Evolutionary conservation across 495 filamentous ascomycete genomes (phyloP).

Genomic region (Xylaria bambusicola): DNA sequence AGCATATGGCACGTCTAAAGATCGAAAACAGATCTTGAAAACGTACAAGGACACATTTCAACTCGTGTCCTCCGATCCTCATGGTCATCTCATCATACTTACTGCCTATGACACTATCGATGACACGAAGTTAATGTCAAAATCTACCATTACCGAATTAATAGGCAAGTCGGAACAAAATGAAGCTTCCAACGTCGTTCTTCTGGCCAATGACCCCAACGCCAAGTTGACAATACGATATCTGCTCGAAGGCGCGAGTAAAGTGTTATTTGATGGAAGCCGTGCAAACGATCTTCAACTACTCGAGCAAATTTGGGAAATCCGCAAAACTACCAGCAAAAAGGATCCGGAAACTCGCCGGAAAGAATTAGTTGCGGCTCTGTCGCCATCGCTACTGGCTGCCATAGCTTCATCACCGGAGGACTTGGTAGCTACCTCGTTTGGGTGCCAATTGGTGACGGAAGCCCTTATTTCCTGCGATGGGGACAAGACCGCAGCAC

Average conservation of each 20-base stretch:
- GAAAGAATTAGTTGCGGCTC: slow-evolving; percentile 69
- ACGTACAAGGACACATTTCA: slow-evolving; percentile 84
- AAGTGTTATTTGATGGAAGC: slow-evolving; percentile 64
- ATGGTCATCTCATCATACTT: slow-evolving; percentile 80
- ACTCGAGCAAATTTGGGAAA: slow-evolving; percentile 71
- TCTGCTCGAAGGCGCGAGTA: slow-evolving; percentile 71
- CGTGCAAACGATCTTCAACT: slow-evolving; percentile 63
- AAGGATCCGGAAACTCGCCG: slow-evolving; percentile 78
- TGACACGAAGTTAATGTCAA: slow-evolving; percentile 85
- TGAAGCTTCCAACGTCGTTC: slow-evolving; percentile 63
- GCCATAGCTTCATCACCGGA: slow-evolving; percentile 68
- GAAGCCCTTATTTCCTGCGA: slow-evolving; percentile 78
- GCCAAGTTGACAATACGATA: slow-evolving; percentile 82
- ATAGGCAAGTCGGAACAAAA: slow-evolving; percentile 64
- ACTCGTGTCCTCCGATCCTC: slow-evolving; percentile 72
- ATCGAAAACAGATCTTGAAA: slow-evolving; percentile 84
- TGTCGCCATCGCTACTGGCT: slow-evolving; percentile 68
- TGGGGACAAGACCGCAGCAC: slow-evolving; percentile 69
- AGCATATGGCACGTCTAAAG: slow-evolving; percentile 85
- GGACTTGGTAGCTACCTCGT: slow-evolving; percentile 68
- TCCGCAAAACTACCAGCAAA: slow-evolving; percentile 81
- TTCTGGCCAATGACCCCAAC: slow-evolving; percentile 64
- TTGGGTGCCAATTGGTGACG: slow-evolving; percentile 82
- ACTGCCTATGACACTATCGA: slow-evolving; percentile 88
- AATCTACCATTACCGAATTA: slow-evolving; percentile 81